Evolutionary conservation across 108 stramenopile genomes (phyloP).

Genomic region (Epipyxis sp.): DNA sequence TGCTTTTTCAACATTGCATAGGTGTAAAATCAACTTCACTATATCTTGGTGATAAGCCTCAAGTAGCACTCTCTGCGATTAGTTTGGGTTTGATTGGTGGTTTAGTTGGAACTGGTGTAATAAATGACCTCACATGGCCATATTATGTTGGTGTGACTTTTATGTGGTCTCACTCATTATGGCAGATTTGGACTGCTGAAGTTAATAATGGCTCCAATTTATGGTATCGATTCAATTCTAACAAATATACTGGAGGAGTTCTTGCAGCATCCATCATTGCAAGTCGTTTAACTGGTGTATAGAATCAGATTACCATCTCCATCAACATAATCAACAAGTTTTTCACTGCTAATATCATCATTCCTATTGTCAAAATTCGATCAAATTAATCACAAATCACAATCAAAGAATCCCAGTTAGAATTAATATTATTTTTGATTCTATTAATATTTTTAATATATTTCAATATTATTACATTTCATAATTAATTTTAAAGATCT

Average conservation of each 20-base stretch:
- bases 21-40: not conserved
- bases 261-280: conserved; percentile 47
- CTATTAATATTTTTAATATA: no score
- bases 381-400: no score
- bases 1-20: no score
- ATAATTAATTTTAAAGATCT: no score
- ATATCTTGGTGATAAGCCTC: conserved; percentile 7
- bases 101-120: conserved; percentile 23
- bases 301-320: no score
- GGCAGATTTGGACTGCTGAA: conserved; percentile 57
- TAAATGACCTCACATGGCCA: conserved; percentile 38
- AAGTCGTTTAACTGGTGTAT: not conserved
- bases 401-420: no score
- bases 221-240: conserved; percentile 45
- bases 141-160: conserved; percentile 41
- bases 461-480: no score
- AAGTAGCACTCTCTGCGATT: conserved; percentile 42
- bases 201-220: conserved; percentile 41
- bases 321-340: no score
- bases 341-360: no score
- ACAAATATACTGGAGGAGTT: conserved; percentile 41
- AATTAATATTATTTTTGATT: no score
- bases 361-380: no score
- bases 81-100: conserved; percentile 38
- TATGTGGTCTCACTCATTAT: conserved; percentile 38